Percentiles rank a stretch among this genome's conserved stretches.
These are phyloP conservation scores for Sclerotinia minor DNA, from an alignment of 2,329 filamentous ascomycete species.

Conservation along the genomic window DNA sequence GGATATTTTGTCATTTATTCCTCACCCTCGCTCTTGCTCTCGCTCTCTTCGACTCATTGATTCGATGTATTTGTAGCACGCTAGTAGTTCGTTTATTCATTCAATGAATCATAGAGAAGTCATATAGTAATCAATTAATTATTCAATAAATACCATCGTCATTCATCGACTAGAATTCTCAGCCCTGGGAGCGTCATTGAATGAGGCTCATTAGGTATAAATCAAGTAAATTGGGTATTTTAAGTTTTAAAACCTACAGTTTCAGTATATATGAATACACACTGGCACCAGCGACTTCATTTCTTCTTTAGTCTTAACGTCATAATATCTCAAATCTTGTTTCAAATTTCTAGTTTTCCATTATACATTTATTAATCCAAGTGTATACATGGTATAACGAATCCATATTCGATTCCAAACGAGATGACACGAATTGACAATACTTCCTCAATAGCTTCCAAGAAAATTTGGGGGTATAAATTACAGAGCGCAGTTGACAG, in stretches of 20 bases:
- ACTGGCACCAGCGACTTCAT: neutral
- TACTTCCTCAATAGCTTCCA: neutral
- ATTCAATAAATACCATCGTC: neutral
- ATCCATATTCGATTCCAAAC: neutral
- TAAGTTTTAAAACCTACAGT: neutral
- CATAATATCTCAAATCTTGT: neutral
- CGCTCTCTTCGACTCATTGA: neutral
- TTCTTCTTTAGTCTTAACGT: neutral
- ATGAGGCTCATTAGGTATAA: neutral
- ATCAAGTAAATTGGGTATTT: too few species aligned
- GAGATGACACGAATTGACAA: conserved; percentile 11
- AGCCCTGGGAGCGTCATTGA: neutral
- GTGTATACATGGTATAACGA: neutral
- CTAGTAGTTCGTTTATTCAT: neutral
- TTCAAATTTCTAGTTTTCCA: neutral
- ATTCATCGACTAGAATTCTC: neutral
- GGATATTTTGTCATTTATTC: neutral
- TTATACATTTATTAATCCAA: neutral
- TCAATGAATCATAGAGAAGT: too few species aligned
- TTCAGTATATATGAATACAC: neutral
- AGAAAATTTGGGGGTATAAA: conserved; percentile 13
- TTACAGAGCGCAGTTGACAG: conserved; percentile 11
- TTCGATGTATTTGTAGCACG: neutral
- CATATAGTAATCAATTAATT: neutral
- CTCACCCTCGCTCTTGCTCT: neutral